Evolutionary conservation across 108 stramenopile species (phyloP), one percentile per base, ranked within the genome.

Genomic region (Aurantiochytrium sp.): DNA sequence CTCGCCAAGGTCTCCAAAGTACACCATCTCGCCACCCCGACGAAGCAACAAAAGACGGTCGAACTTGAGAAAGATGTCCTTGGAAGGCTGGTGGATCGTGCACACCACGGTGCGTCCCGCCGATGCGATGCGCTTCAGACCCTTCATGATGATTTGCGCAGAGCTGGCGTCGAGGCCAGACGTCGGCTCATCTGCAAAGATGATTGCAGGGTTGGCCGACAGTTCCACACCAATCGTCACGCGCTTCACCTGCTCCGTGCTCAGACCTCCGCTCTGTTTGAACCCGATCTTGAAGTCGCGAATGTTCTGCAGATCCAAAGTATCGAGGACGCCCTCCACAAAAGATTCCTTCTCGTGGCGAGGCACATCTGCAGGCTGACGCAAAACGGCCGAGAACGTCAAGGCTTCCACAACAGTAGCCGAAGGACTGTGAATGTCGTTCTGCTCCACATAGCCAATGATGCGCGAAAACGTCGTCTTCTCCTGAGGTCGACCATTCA

Each of bases 1-100:
- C 16, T 94, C 91, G n/a, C 96, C 96, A 53, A 96, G 89, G 6
- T 94, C 94, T 5, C 97, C 97, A 88, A 95, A 95, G 73, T 93
- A 97, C 5, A 96, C 96, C 55, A 93, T 93, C 72, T 95, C 92
- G 3, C 97, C 97, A 43, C 97, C 97, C 44, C 94, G 92, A 89
- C 96, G 95, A 5, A 97, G 88, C 23, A 97, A 94, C 60, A 97
- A 90, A 21, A 69, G 45, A 42, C 83, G 88, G 88, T 96, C 95
- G 91, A 96, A 96, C 6, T 90, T 91, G 64, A 91, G 91, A 90
- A 97, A 97, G 60, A 97, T 95, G 14, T 94, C 95, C 29, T 94
- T 89, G 44, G 95, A 96, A 8, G 96, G 96, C 92, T 97, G 96
- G 87, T 97, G 96, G 72, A 97, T 96, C 16, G 96, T 97, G 49